These are phyloP conservation scores for Spathaspora boniae DNA, from an alignment of 805 yeast species.

Conservation along the genomic window DNA sequence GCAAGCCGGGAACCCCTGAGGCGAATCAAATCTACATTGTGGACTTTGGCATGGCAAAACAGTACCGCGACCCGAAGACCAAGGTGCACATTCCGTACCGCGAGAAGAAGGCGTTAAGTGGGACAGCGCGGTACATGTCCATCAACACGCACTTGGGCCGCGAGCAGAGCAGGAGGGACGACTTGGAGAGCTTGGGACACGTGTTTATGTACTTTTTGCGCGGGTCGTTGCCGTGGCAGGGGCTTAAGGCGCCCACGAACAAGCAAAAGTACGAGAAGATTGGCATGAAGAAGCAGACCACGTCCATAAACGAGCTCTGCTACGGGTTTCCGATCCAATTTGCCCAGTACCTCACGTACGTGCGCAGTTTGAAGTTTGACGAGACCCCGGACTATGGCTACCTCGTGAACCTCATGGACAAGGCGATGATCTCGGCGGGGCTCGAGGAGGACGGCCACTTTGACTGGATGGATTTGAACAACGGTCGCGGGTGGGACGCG, in stretches of 20 bases:
- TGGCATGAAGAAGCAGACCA: conserved; percentile 92
- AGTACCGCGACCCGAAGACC: conserved; percentile 93
- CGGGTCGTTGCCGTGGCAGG: conserved; percentile 98
- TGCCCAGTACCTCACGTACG: conserved; percentile 86
- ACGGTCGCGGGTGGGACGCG: conserved; percentile 95
- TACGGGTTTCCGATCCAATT: conserved; percentile 89
- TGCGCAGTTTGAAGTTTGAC: conserved; percentile 85
- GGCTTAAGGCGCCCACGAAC: conserved; percentile 95
- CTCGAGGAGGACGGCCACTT: conserved; percentile 81
- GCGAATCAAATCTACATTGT: conserved; percentile 86
- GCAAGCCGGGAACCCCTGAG: conserved; percentile 79
- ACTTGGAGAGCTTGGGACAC: conserved; percentile 93
- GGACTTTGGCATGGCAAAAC: conserved; percentile 99
- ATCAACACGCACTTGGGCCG: conserved; percentile 96
- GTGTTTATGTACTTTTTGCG: conserved; percentile 92
- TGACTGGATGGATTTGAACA: conserved; percentile 97
- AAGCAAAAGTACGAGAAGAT: conserved; percentile 96
- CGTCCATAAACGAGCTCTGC: conserved; percentile 81
- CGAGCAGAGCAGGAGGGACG: conserved; percentile 95
- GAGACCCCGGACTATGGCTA: conserved; percentile 93
- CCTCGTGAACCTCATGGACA: conserved; percentile 70
- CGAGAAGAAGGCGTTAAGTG: conserved; percentile 92
- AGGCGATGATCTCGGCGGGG: conserved; percentile 69
- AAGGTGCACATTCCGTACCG: conserved; percentile 95
- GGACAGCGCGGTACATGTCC: conserved; percentile 98